Conservation (phyloP, 331 rosid genomes). For the Pyrus hybrid region DNA sequence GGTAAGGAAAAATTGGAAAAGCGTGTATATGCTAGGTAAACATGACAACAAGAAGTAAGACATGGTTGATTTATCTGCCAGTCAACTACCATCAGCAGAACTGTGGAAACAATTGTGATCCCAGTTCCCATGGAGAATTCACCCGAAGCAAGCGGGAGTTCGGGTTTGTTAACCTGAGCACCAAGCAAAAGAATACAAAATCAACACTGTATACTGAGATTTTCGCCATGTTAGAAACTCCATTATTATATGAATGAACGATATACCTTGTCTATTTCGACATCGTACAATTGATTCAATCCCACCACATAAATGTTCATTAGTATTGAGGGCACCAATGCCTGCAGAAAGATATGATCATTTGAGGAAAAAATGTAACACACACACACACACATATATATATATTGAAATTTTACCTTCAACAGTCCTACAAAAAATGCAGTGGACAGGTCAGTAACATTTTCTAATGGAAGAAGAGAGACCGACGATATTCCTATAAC, state of each 20-base stretch:
- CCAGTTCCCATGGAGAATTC: conserved; percentile 10
- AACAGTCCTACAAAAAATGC: conserved; percentile 1
- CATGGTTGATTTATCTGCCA: not conserved
- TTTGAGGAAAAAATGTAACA: no score
- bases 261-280: conserved; percentile 8
- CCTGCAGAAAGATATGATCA: not conserved
- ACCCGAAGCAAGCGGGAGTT: conserved; percentile 7
- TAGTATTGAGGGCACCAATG: conserved; percentile 1
- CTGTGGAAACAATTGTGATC: conserved; percentile 1
- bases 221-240: no score
- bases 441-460: conserved; percentile 1
- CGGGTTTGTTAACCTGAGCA: conserved; percentile 8
- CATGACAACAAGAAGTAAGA: not conserved
- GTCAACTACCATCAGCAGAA: not conserved
- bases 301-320: conserved; percentile 16
- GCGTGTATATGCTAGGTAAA: no score
- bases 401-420: not conserved
- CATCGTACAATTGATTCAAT: conserved; percentile 5
- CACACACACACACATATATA: no score
- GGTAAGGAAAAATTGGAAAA: not conserved
- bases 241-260: no score
- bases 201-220: not conserved
- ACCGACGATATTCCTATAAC: conserved; percentile 10
- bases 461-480: conserved; percentile 7
- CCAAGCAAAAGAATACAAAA: not conserved